phyloP scores from a whole-genome alignment of 2,329 filamentous ascomycete genomes.

The Torrubiellomyces zombiae region DNA sequence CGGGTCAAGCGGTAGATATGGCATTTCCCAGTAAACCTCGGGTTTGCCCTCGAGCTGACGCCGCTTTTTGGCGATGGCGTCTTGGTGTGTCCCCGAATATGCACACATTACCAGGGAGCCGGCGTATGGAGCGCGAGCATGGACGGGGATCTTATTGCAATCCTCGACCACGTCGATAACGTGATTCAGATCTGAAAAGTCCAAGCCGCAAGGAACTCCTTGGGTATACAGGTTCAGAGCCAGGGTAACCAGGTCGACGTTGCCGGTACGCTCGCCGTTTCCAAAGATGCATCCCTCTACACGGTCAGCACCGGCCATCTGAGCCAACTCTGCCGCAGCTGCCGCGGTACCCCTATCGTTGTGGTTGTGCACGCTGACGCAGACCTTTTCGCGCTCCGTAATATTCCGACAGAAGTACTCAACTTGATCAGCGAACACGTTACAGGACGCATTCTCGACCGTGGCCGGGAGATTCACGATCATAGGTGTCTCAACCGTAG shows the following conservation, averaged over 20 bases:
- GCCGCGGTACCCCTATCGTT: slow-evolving; percentile 67
- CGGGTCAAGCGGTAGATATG: slow-evolving; percentile 85
- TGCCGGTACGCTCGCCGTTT: slow-evolving; percentile 89
- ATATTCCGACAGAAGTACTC: slow-evolving; percentile 89
- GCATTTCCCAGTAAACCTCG: slow-evolving; percentile 58
- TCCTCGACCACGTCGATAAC: slow-evolving; percentile 83
- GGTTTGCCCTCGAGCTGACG: slow-evolving; percentile 47
- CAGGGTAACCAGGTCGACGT: slow-evolving; percentile 86
- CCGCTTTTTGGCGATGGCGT: slow-evolving; percentile 90
- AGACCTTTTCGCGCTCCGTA: slow-evolving; percentile 68
- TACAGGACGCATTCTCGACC: slow-evolving; percentile 86
- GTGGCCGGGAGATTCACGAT: slow-evolving; percentile 97
- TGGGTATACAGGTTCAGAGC: slow-evolving; percentile 92
- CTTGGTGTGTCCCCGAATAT: slow-evolving; percentile 84
- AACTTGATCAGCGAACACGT: slow-evolving; percentile 90
- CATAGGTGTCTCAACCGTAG: slow-evolving; percentile 60
- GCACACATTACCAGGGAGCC: slow-evolving; percentile 84
- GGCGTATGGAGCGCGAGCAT: slow-evolving; percentile 78
- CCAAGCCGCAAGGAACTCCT: slow-evolving; percentile 67
- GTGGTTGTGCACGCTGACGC: slow-evolving; percentile 81
- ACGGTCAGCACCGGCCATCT: slow-evolving; percentile 90
- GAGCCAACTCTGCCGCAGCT: slow-evolving; percentile 77
- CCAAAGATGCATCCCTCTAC: slow-evolving; percentile 86
- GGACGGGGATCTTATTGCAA: slow-evolving; percentile 88
- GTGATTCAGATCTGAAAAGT: slow-evolving; percentile 76